Evolutionary conservation across 805 yeast species (phyloP).

Genomic region (Pichia thaimueangensis): DNA sequence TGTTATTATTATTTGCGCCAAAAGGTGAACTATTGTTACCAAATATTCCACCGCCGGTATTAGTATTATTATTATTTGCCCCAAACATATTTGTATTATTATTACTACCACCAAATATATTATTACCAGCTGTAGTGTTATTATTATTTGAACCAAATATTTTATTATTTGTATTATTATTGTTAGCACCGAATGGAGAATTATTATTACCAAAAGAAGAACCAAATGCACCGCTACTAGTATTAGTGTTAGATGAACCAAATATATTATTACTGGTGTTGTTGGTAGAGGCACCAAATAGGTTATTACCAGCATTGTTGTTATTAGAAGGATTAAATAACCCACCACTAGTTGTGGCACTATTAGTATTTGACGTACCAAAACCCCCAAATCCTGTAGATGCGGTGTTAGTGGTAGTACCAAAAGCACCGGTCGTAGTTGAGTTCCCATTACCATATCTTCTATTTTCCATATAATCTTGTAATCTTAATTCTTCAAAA

Average conservation of each 20-base stretch:
- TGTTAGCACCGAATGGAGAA: constrained; percentile 22
- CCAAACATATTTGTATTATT: constrained; percentile 23
- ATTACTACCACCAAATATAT: constrained; percentile 24
- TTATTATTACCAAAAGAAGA: constrained; percentile 26
- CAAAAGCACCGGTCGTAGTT: constrained; percentile 20
- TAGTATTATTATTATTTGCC: constrained; percentile 15
- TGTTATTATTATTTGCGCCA: constrained; percentile 22
- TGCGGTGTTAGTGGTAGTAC: constrained; percentile 14
- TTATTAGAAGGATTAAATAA: constrained; percentile 22
- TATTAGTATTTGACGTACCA: constrained; percentile 23
- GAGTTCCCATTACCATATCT: constrained; percentile 41
- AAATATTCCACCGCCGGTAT: constrained; percentile 25
- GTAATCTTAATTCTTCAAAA: constrained; percentile 80
- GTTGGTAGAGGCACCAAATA: constrained; percentile 3
- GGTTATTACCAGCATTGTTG: constrained; percentile 1
- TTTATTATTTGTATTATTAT: constrained; percentile 24
- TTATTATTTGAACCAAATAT: constrained; percentile 17
- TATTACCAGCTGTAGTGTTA: constrained; percentile 23
- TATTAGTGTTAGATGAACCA: constrained; percentile 13
- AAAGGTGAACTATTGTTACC: constrained; percentile 21
- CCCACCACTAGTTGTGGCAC: constrained; percentile 10
- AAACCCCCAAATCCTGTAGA: constrained; percentile 19
- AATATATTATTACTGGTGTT: background rate
- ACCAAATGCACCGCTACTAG: constrained; percentile 21
- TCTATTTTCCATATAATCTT: constrained; percentile 77